These are phyloP conservation scores for Boletus insuetus DNA, from an alignment of 768 basidiomycete species.

Conservation along the genomic window DNA sequence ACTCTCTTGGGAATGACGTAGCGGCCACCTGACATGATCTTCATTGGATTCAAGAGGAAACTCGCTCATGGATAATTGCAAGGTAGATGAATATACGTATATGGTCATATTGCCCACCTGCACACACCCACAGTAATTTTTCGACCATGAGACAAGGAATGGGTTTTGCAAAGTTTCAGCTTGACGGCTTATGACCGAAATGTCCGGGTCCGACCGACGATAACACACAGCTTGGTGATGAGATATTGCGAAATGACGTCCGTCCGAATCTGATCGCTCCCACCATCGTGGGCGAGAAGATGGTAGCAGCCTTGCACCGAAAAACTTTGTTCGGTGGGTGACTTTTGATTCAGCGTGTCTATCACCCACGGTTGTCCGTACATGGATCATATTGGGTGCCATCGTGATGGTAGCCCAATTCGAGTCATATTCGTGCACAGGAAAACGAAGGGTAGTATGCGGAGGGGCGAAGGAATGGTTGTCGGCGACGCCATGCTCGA, in stretches of 20 bases:
- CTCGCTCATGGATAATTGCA: not conserved
- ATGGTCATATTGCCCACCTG: not conserved
- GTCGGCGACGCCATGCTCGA: too few relatives aligned
- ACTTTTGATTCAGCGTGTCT: not conserved
- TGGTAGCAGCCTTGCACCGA: too few relatives aligned
- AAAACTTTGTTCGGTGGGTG: not conserved
- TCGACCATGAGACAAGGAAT: too few relatives aligned
- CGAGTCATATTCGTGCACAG: too few relatives aligned
- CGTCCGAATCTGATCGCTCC: not conserved
- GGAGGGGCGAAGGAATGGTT: not conserved
- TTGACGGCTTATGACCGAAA: not conserved
- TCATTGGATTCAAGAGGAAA: not conserved
- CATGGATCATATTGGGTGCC: too few relatives aligned
- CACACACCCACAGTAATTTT: not conserved
- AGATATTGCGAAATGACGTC: too few relatives aligned
- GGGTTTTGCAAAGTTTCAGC: not conserved
- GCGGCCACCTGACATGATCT: not conserved
- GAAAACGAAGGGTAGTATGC: too few relatives aligned
- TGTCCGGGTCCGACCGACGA: too few relatives aligned
- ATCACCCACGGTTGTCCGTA: too few relatives aligned
- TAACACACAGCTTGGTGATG: not conserved
- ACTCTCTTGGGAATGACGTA: not conserved
- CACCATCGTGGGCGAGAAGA: not conserved
- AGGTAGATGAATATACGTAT: not conserved
- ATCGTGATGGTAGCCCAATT: too few relatives aligned